A percentile compares a stretch with the other conserved stretches of the same genome.
Evolutionary conservation across 495 filamentous ascomycete genomes (phyloP).

Genomic region (Lasiosphaeris hirsuta): DNA sequence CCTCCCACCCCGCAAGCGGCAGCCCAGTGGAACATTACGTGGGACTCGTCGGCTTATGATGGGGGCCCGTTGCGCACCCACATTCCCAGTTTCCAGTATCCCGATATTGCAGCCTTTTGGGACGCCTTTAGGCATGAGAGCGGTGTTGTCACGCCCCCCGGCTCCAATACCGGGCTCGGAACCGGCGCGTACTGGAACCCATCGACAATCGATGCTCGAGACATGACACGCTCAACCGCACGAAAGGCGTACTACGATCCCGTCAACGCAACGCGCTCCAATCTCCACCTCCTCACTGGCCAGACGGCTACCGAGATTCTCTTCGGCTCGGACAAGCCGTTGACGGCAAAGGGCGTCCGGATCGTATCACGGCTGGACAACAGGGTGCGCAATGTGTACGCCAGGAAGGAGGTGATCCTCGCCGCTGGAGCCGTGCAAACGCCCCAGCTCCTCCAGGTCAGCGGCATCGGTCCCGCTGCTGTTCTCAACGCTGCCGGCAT

Average conservation of each 20-base stretch:
- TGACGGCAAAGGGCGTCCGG: slow-evolving; percentile 19
- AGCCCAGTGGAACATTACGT: slow-evolving; percentile 24
- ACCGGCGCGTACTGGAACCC: slow-evolving; percentile 22
- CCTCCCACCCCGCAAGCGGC: slow-evolving; percentile 28
- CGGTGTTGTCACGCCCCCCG: slow-evolving; percentile 5
- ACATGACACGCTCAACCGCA: slow-evolving; percentile 22
- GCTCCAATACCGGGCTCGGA: slow-evolving; percentile 13
- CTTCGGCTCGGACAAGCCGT: slow-evolving; percentile 12
- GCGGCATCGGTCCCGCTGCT: slow-evolving; percentile 46
- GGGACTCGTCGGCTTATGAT: slow-evolving; percentile 17
- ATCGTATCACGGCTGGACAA: slow-evolving; percentile 18
- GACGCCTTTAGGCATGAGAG: slow-evolving; percentile 15
- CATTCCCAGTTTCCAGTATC: slow-evolving; percentile 25
- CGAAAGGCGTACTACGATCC: slow-evolving; percentile 31
- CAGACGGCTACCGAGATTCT: slow-evolving; percentile 24
- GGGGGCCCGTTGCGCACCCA: slow-evolving; percentile 21
- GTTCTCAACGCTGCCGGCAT: slow-evolving; percentile 44
- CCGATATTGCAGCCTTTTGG: slow-evolving; percentile 21
- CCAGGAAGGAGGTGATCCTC: slow-evolving; percentile 46
- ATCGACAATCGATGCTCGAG: slow-evolving; percentile 20
- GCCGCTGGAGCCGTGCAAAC: slow-evolving; percentile 52
- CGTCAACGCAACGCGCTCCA: slow-evolving; percentile 16
- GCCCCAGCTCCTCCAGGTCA: slow-evolving; percentile 52
- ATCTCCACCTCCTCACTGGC: slow-evolving; percentile 22
- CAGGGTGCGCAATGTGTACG: slow-evolving; percentile 15